A percentile compares a stretch with the other conserved stretches of the same genome.
phyloP scores from a whole-genome alignment of 108 stramenopile genomes.

The Conticribra guillardii region DNA sequence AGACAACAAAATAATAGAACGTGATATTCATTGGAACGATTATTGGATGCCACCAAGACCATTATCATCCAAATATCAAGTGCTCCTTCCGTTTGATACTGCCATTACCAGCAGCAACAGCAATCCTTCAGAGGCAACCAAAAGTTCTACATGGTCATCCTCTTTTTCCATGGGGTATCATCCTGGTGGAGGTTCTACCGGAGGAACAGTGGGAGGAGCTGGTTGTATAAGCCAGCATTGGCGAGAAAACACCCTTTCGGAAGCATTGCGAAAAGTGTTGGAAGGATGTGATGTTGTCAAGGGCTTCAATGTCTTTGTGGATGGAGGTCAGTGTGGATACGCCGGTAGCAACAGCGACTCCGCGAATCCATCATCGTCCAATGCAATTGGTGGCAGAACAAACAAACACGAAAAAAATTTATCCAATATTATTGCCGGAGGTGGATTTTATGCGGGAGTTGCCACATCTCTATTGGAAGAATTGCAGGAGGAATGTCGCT shows the following conservation, averaged over 20 bases:
- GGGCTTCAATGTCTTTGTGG: conserved; percentile 62
- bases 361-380: background rate
- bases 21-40: conserved; percentile 64
- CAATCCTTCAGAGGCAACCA: conserved; percentile 1
- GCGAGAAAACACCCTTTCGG: conserved; percentile 57
- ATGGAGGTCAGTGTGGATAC: conserved; percentile 37
- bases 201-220: background rate
- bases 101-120: conserved; percentile 19
- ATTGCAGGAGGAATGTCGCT: conserved; percentile 70
- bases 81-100: conserved; percentile 53
- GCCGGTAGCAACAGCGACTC: background rate
- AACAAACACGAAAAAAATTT: conserved; percentile 18
- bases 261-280: conserved; percentile 63
- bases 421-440: conserved; percentile 19
- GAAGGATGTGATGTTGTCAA: conserved; percentile 73
- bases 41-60: conserved; percentile 76
- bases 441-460: conserved; percentile 67
- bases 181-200: background rate
- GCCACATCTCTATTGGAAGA: conserved; percentile 70
- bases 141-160: conserved; percentile 7
- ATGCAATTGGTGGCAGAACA: background rate
- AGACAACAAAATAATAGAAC: conserved; percentile 8
- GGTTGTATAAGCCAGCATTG: conserved; percentile 22
- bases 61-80: conserved; percentile 40
- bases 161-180: conserved; percentile 38